phyloP scores from a whole-genome alignment of 192 early-diverging fungal genomes.

The Martensiomyces pterosporus region DNA sequence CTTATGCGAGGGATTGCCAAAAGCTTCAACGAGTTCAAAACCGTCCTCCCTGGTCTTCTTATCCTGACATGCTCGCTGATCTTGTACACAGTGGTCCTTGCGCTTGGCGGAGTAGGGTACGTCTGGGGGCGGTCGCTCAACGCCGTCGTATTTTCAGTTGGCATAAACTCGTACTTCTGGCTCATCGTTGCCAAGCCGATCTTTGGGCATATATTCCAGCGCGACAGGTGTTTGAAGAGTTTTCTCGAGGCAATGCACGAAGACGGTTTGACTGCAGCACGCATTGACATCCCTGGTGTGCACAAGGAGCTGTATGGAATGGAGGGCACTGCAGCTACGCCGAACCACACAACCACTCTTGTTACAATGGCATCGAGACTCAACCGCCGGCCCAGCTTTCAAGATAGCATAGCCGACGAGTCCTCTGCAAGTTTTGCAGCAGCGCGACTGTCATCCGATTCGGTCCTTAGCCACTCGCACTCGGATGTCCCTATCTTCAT shows the following conservation, averaged over 20 bases:
- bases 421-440: too few relatives aligned
- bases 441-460: too few relatives aligned
- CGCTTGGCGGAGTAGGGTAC: background rate
- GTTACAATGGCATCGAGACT: too few relatives aligned
- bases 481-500: too few relatives aligned
- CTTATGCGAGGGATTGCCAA: background rate
- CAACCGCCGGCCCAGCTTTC: too few relatives aligned
- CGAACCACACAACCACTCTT: too few relatives aligned
- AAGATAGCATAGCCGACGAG: too few relatives aligned
- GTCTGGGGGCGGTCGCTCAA: background rate
- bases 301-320: constrained; percentile 27
- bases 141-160: background rate
- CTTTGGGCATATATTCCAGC: background rate
- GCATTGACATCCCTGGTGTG: background rate
- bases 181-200: background rate
- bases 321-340: too few relatives aligned
- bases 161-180: background rate
- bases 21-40: background rate
- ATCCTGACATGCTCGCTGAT: background rate
- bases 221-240: background rate
- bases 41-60: background rate
- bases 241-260: background rate
- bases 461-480: too few relatives aligned
- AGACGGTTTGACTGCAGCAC: constrained; percentile 8
- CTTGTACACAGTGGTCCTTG: background rate